Percentiles rank a stretch among this genome's conserved stretches.
Evolutionary conservation across 2,329 filamentous ascomycete species (phyloP).

Genomic region (Alternaria brassicicola): DNA sequence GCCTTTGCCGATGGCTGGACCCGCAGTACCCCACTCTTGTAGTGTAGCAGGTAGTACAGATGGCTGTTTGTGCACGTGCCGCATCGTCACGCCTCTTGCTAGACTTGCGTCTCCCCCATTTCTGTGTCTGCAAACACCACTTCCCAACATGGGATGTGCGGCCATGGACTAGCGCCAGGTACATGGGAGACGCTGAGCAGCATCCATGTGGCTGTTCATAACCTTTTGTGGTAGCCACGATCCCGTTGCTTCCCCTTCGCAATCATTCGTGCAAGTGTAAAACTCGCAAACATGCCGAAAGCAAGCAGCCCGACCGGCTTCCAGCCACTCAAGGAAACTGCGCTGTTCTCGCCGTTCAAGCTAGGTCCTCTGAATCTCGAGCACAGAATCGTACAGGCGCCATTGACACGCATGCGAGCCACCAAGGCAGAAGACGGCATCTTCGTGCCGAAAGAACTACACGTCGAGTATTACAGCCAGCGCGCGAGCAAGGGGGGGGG

Average conservation of each 20-base stretch:
- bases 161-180: conserved; percentile 31
- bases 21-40: conserved; percentile 31
- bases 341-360: conserved; percentile 42
- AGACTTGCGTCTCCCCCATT: conserved; percentile 35
- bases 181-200: conserved; percentile 31
- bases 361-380: conserved; percentile 44
- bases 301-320: conserved; percentile 38
- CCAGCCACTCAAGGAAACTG: conserved; percentile 40
- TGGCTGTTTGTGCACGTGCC: background rate
- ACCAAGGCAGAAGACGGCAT: conserved; percentile 54
- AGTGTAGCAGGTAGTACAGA: background rate
- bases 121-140: conserved; percentile 30
- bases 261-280: background rate
- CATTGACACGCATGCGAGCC: conserved; percentile 53
- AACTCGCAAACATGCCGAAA: conserved; percentile 36
- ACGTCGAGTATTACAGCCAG: conserved; percentile 61
- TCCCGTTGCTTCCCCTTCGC: background rate
- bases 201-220: conserved; percentile 15
- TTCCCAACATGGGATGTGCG: conserved; percentile 28
- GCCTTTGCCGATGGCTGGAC: conserved; percentile 4
- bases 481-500: conserved; percentile 61
- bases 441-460: conserved; percentile 56
- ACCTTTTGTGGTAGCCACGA: conserved; percentile 1
- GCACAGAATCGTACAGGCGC: conserved; percentile 50
- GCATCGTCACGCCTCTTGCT: conserved; percentile 10